Conservation (phyloP, 495 filamentous ascomycete species). For the Astrothelium subdiscretum region DNA sequence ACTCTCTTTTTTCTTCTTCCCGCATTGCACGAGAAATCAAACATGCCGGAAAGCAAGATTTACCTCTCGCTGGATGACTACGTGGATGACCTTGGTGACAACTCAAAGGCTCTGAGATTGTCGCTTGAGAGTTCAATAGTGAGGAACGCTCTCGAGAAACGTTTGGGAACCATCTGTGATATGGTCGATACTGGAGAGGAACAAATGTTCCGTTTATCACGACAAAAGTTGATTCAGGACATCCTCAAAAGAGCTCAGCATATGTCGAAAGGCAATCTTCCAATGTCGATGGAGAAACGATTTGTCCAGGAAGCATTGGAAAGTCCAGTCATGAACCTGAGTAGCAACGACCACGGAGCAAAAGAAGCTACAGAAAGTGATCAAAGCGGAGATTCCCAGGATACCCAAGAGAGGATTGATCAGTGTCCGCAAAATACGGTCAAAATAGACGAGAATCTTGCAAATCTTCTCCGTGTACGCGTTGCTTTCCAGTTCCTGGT, state of each 20-base stretch:
- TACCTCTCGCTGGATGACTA: constrained; percentile 76
- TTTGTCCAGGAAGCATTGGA: constrained; percentile 69
- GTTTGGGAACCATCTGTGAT: constrained; percentile 62
- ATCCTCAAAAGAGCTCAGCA: constrained; percentile 58
- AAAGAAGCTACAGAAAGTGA: constrained; percentile 16
- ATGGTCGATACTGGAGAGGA: constrained; percentile 71
- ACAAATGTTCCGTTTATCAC: constrained; percentile 64
- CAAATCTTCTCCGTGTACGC: constrained; percentile 57
- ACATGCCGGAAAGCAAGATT: constrained; percentile 21
- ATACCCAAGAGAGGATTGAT: constrained; percentile 22
- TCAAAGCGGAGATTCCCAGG: constrained; percentile 9
- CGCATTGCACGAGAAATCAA: constrained; percentile 36
- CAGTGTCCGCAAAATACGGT: constrained; percentile 15
- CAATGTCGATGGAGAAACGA: constrained; percentile 72
- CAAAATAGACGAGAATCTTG: constrained; percentile 32
- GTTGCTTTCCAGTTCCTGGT: constrained; percentile 67
- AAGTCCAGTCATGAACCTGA: constrained; percentile 47
- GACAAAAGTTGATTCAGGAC: constrained; percentile 54
- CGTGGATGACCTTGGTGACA: constrained; percentile 51
- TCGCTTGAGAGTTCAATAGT: constrained; percentile 17
- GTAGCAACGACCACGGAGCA: constrained; percentile 19
- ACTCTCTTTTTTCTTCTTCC: constrained; percentile 75
- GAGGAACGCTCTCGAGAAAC: constrained; percentile 31
- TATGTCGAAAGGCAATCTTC: constrained; percentile 54
- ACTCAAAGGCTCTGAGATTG: constrained; percentile 18